phyloP scores from a whole-genome alignment of 345 rosid genomes.

The Eutrema yunnanense region DNA sequence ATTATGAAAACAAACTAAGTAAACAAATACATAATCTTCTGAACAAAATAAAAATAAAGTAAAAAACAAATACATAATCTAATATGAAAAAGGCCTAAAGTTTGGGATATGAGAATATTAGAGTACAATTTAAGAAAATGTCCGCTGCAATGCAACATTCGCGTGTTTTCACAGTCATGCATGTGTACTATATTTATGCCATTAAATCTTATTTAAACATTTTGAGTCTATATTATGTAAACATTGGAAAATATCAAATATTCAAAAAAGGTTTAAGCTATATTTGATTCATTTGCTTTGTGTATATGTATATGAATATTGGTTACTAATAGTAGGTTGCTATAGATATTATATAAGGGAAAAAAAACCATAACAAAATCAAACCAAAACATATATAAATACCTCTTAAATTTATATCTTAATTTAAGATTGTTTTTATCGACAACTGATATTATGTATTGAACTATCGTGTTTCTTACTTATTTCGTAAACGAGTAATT shows the following conservation, averaged over 20 bases:
- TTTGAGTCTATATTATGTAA: not conserved
- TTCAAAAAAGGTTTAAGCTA: not conserved
- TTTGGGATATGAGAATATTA: conserved; percentile 22
- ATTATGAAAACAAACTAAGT: not conserved
- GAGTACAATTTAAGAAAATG: conserved; percentile 20
- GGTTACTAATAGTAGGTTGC: not conserved
- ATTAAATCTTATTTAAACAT: not conserved
- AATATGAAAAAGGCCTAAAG: conserved; percentile 9
- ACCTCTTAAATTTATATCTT: not conserved
- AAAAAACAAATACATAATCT: not conserved
- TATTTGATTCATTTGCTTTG: not conserved
- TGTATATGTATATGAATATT: not conserved
- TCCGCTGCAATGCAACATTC: conserved; percentile 12
- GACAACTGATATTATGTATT: not conserved
- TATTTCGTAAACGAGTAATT: not conserved
- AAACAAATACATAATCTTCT: not conserved
- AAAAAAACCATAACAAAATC: too few species aligned
- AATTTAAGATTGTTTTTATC: too few species aligned
- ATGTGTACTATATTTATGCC: conserved; percentile 5
- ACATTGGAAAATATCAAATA: not conserved
- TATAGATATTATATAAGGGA: not conserved
- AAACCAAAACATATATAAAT: not conserved
- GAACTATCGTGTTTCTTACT: not conserved
- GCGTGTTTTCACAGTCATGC: conserved; percentile 22
- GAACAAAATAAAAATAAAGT: too few species aligned